A percentile compares a stretch with the other conserved stretches of the same genome.
These are phyloP conservation scores for Cladosporium halotolerans DNA, from an alignment of 2,329 filamentous ascomycete species.

Conservation along the genomic window DNA sequence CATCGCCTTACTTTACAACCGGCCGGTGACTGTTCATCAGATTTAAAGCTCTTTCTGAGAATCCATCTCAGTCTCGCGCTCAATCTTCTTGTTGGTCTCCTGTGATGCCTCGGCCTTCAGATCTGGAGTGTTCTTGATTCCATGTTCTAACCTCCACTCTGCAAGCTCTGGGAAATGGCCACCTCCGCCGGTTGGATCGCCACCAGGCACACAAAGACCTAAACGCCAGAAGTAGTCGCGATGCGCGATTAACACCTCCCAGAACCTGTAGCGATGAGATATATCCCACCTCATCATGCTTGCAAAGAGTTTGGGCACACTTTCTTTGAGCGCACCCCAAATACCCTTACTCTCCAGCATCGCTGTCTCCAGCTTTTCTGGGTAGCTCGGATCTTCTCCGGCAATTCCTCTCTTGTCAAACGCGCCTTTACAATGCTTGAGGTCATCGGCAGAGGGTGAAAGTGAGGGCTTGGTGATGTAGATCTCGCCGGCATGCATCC, in stretches of 20 bases:
- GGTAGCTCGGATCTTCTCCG: conserved; percentile 43
- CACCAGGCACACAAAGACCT: conserved; percentile 73
- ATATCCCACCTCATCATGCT: conserved; percentile 10
- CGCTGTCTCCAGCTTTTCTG: background rate
- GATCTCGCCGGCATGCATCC: conserved; percentile 78
- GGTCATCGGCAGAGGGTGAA: conserved; percentile 60
- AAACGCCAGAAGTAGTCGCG: conserved; percentile 95
- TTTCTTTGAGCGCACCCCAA: conserved; percentile 14
- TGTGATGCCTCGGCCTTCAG: background rate
- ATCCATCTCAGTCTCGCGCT: background rate
- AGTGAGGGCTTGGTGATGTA: conserved; percentile 69
- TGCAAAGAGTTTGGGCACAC: conserved; percentile 33
- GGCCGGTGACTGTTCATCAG: too few species aligned
- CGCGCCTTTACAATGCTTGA: conserved; percentile 64
- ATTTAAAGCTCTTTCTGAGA: background rate
- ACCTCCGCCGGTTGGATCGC: conserved; percentile 24
- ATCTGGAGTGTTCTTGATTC: background rate
- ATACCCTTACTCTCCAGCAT: background rate
- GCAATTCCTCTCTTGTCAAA: conserved; percentile 66
- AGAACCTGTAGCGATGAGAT: conserved; percentile 59
- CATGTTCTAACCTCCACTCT: background rate
- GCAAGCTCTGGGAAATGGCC: conserved; percentile 2
- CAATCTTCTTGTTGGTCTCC: background rate
- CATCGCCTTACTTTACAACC: too few species aligned
- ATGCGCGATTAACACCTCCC: conserved; percentile 89